Percentiles rank a stretch among this genome's conserved stretches.
Evolutionary conservation across 192 early-diverging fungal genomes (phyloP).

Genomic region (Coemansia sp.): DNA sequence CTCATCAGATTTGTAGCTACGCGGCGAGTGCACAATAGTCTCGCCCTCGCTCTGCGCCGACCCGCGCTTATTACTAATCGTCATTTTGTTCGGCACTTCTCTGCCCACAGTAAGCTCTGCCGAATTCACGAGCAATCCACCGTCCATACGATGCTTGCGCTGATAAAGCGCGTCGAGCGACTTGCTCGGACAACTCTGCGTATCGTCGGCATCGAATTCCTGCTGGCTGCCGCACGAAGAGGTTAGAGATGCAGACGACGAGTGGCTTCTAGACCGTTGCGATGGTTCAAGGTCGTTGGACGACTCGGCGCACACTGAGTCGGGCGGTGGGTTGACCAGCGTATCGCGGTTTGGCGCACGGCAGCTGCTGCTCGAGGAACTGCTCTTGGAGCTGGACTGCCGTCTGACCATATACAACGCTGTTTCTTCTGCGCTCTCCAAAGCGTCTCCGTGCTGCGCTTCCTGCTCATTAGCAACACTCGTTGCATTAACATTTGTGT

Average conservation of each 20-base stretch:
- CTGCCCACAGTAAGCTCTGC: neutral
- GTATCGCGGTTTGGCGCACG: conserved; percentile 23
- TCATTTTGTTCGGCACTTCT: conserved; percentile 1
- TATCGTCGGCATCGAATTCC: neutral
- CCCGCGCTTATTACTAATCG: conserved; percentile 39
- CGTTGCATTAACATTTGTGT: neutral
- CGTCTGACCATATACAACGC: conserved; percentile 18
- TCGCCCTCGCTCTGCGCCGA: conserved; percentile 51
- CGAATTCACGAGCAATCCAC: neutral
- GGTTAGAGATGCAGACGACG: conserved; percentile 5
- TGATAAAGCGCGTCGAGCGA: neutral
- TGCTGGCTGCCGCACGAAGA: conserved; percentile 1
- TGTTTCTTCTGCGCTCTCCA: conserved; percentile 9
- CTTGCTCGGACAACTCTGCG: neutral
- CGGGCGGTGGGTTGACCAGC: conserved; percentile 17
- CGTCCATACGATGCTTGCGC: neutral
- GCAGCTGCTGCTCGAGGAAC: conserved; percentile 1
- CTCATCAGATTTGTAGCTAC: conserved; percentile 8
- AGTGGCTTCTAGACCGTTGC: neutral
- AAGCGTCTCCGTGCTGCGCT: neutral
- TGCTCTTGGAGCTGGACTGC: conserved; percentile 4
- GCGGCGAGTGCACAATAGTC: conserved; percentile 45
- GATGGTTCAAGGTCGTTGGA: neutral
- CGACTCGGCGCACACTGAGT: neutral
- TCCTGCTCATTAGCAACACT: neutral